Base-by-base conservation (phyloP, 2,329 filamentous ascomycete genomes). In the Monilinia laxa region DNA sequence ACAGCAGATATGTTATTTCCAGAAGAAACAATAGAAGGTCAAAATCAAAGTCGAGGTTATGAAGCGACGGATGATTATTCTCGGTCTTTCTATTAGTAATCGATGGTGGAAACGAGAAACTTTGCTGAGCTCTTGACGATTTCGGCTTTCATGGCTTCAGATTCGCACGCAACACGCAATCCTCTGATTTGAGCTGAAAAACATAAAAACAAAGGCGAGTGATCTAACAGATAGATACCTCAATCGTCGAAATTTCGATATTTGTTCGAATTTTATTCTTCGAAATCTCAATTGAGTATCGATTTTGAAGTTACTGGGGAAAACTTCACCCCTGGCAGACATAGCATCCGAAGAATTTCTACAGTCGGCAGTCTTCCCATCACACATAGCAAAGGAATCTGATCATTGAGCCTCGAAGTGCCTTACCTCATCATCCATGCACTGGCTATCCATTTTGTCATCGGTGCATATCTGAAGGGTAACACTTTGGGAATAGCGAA, bases 101-200 rank as follows among this genome's bases (percentile, higher is more conserved):
- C 1, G 1, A 38, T 12, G 10, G 16, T 25, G 1, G 7, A 23
- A 14, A 23, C 7, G 4, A 14, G 7, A 7, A 38, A 3, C n/a
- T 20, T 38, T 0, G 4, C 0, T 14, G 14, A 7, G 12, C 1
- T 20, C n/a, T 51, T 18, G 0, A 38, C 18, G 1, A 18, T 23
- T 51, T 1, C 3, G 6, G 20, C 10, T 18, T 25, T 25, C 4
- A 1, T 18, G 4, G n/a, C 20, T 38, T 14, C 9, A 7, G 10
- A 10, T 23, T 47, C 31, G 31, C 31, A 35, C 31, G 10, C 9
- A n/a, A 23, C 20, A 18, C 4, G 2, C 3, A 5, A 31, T 11
- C 18, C 16, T 35, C 28, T n/a, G 18, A 20, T 35, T 35, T 2
- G 18, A 47, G 4, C 14, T 1, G 25, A 4, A 25, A 31, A 1